Evolutionary conservation across 768 basidiomycete species (phyloP).

Genomic region (Boletus vermiculosoides): DNA sequence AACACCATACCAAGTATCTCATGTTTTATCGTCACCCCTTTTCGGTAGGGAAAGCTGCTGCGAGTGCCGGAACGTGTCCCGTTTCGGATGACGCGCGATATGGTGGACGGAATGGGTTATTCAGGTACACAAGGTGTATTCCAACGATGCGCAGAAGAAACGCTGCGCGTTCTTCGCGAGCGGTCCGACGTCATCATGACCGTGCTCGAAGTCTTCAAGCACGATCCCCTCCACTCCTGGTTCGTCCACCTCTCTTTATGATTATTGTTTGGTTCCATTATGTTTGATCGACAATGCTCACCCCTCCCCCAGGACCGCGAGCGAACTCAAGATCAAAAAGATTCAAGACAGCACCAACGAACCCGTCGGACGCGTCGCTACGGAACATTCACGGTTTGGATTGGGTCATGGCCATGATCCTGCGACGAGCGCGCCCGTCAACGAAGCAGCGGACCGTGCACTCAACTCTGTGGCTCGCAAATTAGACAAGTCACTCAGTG

Average conservation of each 20-base stretch:
- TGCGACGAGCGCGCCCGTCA: slow-evolving; percentile 56
- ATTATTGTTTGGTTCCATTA: not conserved
- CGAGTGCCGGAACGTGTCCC: slow-evolving; percentile 85
- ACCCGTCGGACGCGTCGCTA: slow-evolving; percentile 20
- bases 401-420: slow-evolving; percentile 56
- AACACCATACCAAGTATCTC: not conserved
- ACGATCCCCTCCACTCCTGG: slow-evolving; percentile 95
- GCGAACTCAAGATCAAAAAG: slow-evolving; percentile 67
- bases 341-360: slow-evolving; percentile 48
- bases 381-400: slow-evolving; percentile 37
- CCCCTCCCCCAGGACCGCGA: slow-evolving; percentile 63
- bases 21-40: not conserved
- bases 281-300: not conserved
- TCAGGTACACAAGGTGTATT: slow-evolving; percentile 93
- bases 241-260: slow-evolving; percentile 35
- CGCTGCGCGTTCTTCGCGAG: slow-evolving; percentile 83
- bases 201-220: slow-evolving; percentile 93
- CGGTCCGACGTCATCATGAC: slow-evolving; percentile 88
- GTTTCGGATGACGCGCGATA: slow-evolving; percentile 91
- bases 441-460: slow-evolving; percentile 90
- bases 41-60: slow-evolving; percentile 72
- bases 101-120: slow-evolving; percentile 92
- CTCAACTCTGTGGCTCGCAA: slow-evolving; percentile 78
- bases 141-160: slow-evolving; percentile 93
- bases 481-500: slow-evolving; percentile 79